Percentiles rank a stretch among this genome's conserved stretches.
Conservation (phyloP, 306 rosid species). For the Oxytropis ochrocephala region DNA sequence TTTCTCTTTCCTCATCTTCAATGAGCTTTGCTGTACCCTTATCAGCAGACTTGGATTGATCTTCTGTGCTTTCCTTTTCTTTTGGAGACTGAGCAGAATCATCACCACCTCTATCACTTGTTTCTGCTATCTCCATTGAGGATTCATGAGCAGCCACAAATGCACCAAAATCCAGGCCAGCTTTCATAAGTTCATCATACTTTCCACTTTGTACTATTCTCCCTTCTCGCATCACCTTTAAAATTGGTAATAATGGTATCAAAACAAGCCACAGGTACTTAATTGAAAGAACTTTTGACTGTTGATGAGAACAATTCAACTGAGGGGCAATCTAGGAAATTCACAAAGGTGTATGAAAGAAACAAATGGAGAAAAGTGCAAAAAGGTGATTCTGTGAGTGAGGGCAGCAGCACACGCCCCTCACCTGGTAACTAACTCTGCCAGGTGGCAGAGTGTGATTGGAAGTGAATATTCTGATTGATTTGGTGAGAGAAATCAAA, state of each 20-base stretch:
- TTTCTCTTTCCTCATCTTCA: constrained; percentile 79
- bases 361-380: too few species aligned
- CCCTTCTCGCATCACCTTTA: constrained; percentile 85
- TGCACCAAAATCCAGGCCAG: constrained; percentile 70
- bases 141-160: constrained; percentile 84
- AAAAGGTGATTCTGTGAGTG: too few species aligned
- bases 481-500: too few species aligned
- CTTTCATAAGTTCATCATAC: constrained; percentile 51
- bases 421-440: too few species aligned
- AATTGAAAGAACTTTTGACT: constrained; percentile 15
- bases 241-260: neutral
- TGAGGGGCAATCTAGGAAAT: too few species aligned
- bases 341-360: too few species aligned
- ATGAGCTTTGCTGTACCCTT: constrained; percentile 60
- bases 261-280: neutral
- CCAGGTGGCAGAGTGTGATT: too few species aligned
- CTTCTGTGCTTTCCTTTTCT: constrained; percentile 34
- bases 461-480: too few species aligned
- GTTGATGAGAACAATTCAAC: too few species aligned
- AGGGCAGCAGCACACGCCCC: too few species aligned
- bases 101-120: constrained; percentile 17
- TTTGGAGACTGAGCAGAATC: constrained; percentile 26
- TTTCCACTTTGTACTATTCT: constrained; percentile 66
- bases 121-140: constrained; percentile 72
- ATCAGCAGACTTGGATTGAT: constrained; percentile 35